phyloP scores from a whole-genome alignment of 2,329 filamentous ascomycete species.

The Teratosphaeria gauchensis region DNA sequence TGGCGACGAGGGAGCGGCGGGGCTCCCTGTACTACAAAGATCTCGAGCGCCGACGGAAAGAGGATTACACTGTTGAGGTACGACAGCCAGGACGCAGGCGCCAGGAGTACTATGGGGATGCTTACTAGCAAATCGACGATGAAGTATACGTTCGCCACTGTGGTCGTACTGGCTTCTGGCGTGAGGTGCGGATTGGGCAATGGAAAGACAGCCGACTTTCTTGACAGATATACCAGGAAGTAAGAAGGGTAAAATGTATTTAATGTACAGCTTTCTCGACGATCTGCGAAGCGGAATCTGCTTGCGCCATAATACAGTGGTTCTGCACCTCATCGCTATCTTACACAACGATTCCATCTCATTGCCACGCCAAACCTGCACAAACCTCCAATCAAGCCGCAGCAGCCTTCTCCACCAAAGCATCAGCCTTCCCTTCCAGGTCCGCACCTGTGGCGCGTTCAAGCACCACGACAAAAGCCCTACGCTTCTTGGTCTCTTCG shows the following conservation, averaged over 20 bases:
- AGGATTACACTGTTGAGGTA: conserved; percentile 32
- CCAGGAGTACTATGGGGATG: background rate
- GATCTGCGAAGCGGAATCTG: no score
- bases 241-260: background rate
- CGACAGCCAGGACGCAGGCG: conserved; percentile 25
- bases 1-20: conserved; percentile 19
- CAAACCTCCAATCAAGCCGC: background rate
- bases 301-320: background rate
- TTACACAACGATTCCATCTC: background rate
- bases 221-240: background rate
- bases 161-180: background rate
- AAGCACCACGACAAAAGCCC: conserved; percentile 31
- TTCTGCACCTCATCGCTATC: background rate
- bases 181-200: background rate
- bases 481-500: conserved; percentile 26
- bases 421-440: conserved; percentile 29
- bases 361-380: no score
- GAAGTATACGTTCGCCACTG: background rate
- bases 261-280: background rate
- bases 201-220: background rate
- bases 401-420: conserved; percentile 17
- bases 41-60: conserved; percentile 24
- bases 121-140: background rate
- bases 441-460: conserved; percentile 30
- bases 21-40: conserved; percentile 34